Base-by-base conservation (phyloP, 768 basidiomycete species). In the Coprinopsis marcescibilis region DNA sequence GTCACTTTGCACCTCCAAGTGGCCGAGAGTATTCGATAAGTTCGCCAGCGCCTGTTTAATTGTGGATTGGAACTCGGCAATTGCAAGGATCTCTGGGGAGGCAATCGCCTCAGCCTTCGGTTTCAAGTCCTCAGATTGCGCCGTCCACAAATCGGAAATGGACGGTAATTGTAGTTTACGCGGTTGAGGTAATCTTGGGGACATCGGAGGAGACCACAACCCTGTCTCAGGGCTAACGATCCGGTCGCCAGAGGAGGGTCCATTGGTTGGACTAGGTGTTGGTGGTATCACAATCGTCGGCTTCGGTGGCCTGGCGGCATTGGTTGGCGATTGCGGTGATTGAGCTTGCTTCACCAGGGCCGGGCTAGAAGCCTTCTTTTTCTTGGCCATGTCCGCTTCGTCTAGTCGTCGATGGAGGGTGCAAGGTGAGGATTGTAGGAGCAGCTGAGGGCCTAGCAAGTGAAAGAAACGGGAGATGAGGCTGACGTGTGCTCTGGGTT, bases 1-100 rank as follows among this genome's bases (percentile, higher is more conserved):
- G 36, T 67, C 64, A 0, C 71, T 70, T 49, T 80, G 77, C n/a
- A 60, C 58, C 4, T 65, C 72, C 4, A 81, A 61, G 1, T 55
- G 59, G 30, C 73, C 72, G 53, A 80, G 72, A 1, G 73, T 71
- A 11, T 57, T 54, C 2, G 70, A 63, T 45, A 80, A 62, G 0
- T 61, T 56, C 1, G 53, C 48, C 3, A 79, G 54, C 3, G 74
- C 70, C 14, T 60, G 55, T 47, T 72, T 74, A 68, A 79, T 73
- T 17, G 69, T 65, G 8, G 61, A 52, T 15, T 78, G 65, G 12
- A 78, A 53, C n/a, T 72, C 68, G 6, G 69, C 69, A 23, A 77
- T 60, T 3, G 67, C 70, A 2, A 67, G 32, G 4, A 75, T 56
- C 37, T 76, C 72, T n/a, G 65, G 62, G 1, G 69, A 62, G 6